phyloP scores from a whole-genome alignment of 129 eudicot species.

The Mikania micrantha region DNA sequence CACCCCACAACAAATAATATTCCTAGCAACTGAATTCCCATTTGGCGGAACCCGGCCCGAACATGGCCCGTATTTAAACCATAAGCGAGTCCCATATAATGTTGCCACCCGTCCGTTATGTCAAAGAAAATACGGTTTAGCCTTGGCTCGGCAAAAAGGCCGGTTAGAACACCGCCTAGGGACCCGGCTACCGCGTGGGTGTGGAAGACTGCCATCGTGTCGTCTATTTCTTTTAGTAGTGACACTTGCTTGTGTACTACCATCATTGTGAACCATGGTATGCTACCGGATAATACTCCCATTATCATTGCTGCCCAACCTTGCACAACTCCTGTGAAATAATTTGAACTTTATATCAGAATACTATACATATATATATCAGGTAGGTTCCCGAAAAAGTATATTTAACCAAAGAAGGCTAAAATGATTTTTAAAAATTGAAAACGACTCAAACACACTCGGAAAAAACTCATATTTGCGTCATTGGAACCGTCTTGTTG shows the following conservation, averaged over 20 bases:
- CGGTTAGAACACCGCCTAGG: conserved; percentile 57
- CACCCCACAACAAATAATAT: conserved; percentile 38
- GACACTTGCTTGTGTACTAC: conserved; percentile 58
- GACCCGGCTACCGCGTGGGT: conserved; percentile 73
- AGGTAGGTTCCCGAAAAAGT: too few species aligned
- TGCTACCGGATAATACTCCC: conserved; percentile 65
- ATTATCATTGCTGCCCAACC: conserved; percentile 77
- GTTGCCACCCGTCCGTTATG: conserved; percentile 32
- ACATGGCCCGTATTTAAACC: conserved; percentile 31
- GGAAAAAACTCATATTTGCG: too few species aligned
- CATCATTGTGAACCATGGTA: conserved; percentile 91
- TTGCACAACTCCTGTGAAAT: conserved; percentile 58
- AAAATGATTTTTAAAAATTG: too few species aligned
- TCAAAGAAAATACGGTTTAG: conserved; percentile 43
- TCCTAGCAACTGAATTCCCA: conserved; percentile 47
- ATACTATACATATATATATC: too few species aligned
- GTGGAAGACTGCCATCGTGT: conserved; percentile 78
- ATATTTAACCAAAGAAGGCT: too few species aligned
- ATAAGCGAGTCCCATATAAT: conserved; percentile 42
- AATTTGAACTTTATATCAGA: background rate
- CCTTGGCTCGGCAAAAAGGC: conserved; percentile 53
- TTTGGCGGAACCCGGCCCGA: conserved; percentile 39
- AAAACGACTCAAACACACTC: too few species aligned
- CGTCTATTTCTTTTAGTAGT: conserved; percentile 55
- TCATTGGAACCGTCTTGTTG: too few species aligned